Evolutionary conservation across 768 basidiomycete genomes (phyloP), one percentile per base, ranked within the genome.

Genomic region (Piloderma croceum): DNA sequence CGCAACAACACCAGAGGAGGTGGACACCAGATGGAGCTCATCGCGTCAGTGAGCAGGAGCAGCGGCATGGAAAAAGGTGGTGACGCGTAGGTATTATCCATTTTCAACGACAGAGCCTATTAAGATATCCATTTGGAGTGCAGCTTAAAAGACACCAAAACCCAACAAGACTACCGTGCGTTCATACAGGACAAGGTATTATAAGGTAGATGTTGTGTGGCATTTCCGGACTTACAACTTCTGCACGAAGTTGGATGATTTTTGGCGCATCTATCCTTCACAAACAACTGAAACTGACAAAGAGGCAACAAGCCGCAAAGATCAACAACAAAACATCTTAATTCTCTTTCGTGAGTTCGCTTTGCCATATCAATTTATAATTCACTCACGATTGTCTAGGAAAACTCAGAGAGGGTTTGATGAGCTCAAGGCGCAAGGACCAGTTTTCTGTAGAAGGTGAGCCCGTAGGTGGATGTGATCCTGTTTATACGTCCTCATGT

Each of bases 51-150:
- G 34, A 88, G 85, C 53, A 71, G 86, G 29, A 85, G 83, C 50
- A 81, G 85, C 48, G 84, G 86, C 7, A 55, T 87, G 19, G 81
- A 81, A 49, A 78, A 74, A 48, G 83, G 77, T 44, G 84, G 86
- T 27, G 81, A 87, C 61, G 71, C 74, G 86, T 89, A 60, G 72
- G 85, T 54, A 19, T 18, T 34, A 27, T 25, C 36, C 13, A 35
- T n/a, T 12, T 23, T 33, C 36, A 33, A 6, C 24, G 39, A 7
- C 24, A 32, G 35, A 18, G 22, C 11, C 4, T 22, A 42, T 53
- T 48, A 46, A 65, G 58, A 71, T 57, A 51, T 40, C 57, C 45
- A 47, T 47, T 46, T 71, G 62, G 39, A 49, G 3, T 48, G 17
- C 53, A 89, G 85, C 36, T 57, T 89, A 54, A 84, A 81, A 50